Base-by-base conservation (phyloP, 768 basidiomycete genomes). In the Gymnopilus junonius region DNA sequence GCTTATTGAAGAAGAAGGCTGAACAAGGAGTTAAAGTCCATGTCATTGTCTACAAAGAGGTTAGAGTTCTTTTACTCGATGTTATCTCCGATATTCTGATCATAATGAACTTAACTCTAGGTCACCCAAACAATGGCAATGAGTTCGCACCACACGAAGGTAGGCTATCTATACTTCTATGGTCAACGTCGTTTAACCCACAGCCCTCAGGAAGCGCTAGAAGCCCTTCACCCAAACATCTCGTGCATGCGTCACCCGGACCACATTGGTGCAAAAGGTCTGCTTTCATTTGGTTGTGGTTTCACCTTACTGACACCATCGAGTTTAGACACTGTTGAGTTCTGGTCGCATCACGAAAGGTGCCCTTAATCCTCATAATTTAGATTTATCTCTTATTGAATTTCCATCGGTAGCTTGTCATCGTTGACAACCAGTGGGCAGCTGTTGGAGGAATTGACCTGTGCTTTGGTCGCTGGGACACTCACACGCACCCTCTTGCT, bases 401-500 rank as follows among this genome's bases (percentile, higher is more conserved):
- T 39, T 31, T 53, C 45, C 34, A 21, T 29, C 40, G 11, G 3
- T 39, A 79, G 77, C 86, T 94, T 46, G 92, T 95, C 21, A 85
- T 94, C 25, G 89, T 97, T 7, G 95, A 97, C 73, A 93, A 95
- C 70, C 88, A 91, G 69, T 83, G 80, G 55, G 94, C 93, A 2
- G 92, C 90, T 67, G 88, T 97, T 58, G 97, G 97, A 23, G 97
- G 97, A 11, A 86, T 99, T 27, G 97, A 99, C 74, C 82, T 97
- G 17, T 98, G 95, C 79, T 97, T 95, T 68, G 97, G 97, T 11
- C 90, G 97, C 20, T 99, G 97, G 96, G 97, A 99, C 76, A 94
- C 92, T 0, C 87, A 93, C 71, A 91, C 80, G 40, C 92, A 95
- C 73, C 95, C 95, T 1, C 84, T 98, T 39, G 91, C 95, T 3